Evolutionary conservation across 2,329 filamentous ascomycete species (phyloP), one percentile per base, ranked within the genome.

Genomic region (Alternaria arborescens): DNA sequence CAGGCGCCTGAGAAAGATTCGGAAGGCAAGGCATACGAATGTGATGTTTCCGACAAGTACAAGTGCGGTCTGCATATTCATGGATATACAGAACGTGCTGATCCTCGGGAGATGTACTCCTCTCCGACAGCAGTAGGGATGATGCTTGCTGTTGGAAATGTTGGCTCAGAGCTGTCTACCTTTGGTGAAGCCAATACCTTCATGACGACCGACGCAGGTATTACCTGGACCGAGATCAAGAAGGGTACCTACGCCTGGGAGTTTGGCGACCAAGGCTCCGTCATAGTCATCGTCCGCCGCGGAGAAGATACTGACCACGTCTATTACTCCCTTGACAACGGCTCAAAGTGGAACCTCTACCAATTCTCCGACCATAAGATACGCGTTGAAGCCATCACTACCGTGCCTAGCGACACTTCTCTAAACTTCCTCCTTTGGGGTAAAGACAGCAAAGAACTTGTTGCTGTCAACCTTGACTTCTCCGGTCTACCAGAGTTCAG

Each of bases 341-440:
- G 96, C 63, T 81, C 86, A 43, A 91, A 83, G 1, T 99, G 95
- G 95, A 80, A 82, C 20, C 86, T 92, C 52, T 91, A 91, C 77
- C 74, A 87, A 61, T 98, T 99, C 76, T 85, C 91, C 4, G 83
- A 88, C 5, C 66, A 74, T 7, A 88, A 93, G 41, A 87, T 97
- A 68, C 82, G 86, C 4, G 87, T 98, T 32, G 82, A 87, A 18
- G 91, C 95, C 71, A 91, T 99, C 65, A 93, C 93, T 0, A 97
- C 94, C 1, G 86, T 97, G 1, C 91, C 92, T 4, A 94, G 92
- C 24, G 95, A 97, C 71, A 92, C 89, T 6, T 97, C 94, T 20
- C 89, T 91, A 55, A 97, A 96, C 75, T 97, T 99, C 77, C 78
- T 99, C 20, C 83, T 99, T 20, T 99, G 95, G 96, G 92, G 90